These are phyloP conservation scores for Ulota crispa DNA, from an alignment of 225 moss, liverwort and hornwort species.

Conservation along the genomic window DNA sequence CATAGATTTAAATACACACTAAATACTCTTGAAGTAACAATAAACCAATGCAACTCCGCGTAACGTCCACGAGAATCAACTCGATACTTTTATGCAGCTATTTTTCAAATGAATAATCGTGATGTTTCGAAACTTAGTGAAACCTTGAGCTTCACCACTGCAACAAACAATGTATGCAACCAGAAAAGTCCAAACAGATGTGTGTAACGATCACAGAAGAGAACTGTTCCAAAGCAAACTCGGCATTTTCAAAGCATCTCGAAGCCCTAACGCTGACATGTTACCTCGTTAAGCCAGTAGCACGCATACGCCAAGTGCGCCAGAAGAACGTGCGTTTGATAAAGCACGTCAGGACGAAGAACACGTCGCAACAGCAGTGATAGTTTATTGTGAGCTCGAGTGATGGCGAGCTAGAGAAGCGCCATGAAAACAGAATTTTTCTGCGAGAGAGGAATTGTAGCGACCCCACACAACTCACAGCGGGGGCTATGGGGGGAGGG, in stretches of 20 bases:
- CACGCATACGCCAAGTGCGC: background rate
- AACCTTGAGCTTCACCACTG: background rate
- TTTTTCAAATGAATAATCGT: background rate
- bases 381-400: background rate
- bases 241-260: background rate
- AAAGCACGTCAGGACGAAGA: background rate
- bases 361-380: background rate
- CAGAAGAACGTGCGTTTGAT: background rate
- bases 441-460: background rate
- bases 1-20: background rate
- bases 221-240: background rate
- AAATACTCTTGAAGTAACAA: background rate
- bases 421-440: background rate
- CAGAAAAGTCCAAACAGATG: background rate
- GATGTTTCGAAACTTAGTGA: background rate
- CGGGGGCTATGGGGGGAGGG: background rate
- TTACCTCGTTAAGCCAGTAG: slow-evolving; percentile 7
- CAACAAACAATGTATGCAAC: background rate
- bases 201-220: background rate
- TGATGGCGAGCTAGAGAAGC: background rate
- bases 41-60: background rate
- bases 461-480: background rate
- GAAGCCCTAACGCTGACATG: background rate
- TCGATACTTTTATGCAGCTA: background rate
- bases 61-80: background rate